Evolutionary conservation across 1,284 basidiomycete genomes (phyloP), one percentile per base, ranked within the genome.

Genomic region (Malassezia sympodialis): DNA sequence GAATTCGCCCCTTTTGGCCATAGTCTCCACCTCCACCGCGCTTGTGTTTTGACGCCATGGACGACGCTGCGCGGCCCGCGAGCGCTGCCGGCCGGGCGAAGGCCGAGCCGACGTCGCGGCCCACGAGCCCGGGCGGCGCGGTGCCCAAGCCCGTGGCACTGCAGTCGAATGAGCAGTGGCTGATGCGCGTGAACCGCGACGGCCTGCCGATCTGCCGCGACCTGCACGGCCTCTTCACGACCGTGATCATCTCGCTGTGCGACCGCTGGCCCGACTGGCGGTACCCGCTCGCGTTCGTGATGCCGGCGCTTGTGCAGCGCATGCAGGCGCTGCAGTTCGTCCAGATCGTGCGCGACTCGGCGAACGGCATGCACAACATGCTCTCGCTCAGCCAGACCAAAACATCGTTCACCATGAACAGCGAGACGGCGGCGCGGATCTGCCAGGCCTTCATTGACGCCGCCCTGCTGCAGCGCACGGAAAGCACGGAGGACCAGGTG

Each of bases 381-480:
- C 90, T 99, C 75, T 86, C 98, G 69, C 96, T 94, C 65, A 98
- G 93, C 1, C 98, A 94, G 0, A 98, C 94, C 5, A 98, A 93
- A 8, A 99, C 94, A 40, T 98, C 94, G 21, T 99, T 99, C 78
- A 91, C 90, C 60, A 98, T 99, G 94, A 90, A 89, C 62, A 84
- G 90, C 64, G 93, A 98, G 44, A 98, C 98, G 87, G 94, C 94
- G 59, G 94, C 96, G 78, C 90, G 89, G 31, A 96, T 98, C 83
- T 90, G 90, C 77, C 93, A 98, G 77, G 91, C 96, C 73, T 98
- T 96, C 73, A 93, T 99, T 87, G 93, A 98, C 64, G 91, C 93
- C 48, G 86, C 90, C 59, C 81, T 98, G 62, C 90, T 98, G 64
- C 91, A 44, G 28, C 44, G 44, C 2, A 17, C 34, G n/a, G 35